A percentile compares a stretch with the other conserved stretches of the same genome.
These are phyloP conservation scores for Phytopythium aichiense DNA, from an alignment of 352 stramenopile species.

Conservation along the genomic window DNA sequence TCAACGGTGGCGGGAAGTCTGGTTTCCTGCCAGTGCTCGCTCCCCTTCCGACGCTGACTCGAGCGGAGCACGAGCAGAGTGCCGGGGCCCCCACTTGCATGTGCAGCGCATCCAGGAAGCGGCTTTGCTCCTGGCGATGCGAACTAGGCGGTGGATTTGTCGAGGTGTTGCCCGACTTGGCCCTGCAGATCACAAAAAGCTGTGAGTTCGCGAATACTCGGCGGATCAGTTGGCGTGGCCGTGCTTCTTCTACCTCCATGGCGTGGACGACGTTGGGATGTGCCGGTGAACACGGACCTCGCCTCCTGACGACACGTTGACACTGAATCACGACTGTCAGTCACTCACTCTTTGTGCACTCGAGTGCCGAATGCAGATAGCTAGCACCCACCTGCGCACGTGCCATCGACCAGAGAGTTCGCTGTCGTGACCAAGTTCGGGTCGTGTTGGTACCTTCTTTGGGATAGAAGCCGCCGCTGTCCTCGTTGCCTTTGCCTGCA, in stretches of 20 bases:
- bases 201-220: background rate
- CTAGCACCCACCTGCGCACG: background rate
- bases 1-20: slow-evolving; percentile 8
- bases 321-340: slow-evolving; percentile 11
- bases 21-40: background rate
- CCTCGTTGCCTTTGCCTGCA: too few species aligned
- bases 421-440: background rate
- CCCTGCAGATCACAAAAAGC: background rate
- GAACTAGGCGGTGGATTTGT: background rate
- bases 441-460: background rate
- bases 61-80: slow-evolving; percentile 42
- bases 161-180: slow-evolving; percentile 1
- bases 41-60: background rate
- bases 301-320: slow-evolving; percentile 33
- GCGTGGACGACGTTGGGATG: slow-evolving; percentile 29
- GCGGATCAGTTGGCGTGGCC: too few species aligned
- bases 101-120: slow-evolving; percentile 49
- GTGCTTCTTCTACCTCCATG: slow-evolving; percentile 35
- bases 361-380: background rate
- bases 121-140: slow-evolving; percentile 19
- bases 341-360: background rate
- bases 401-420: background rate
- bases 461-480: background rate
- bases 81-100: slow-evolving; percentile 41
- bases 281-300: slow-evolving; percentile 36